Evolutionary conservation across 2,329 filamentous ascomycete species (phyloP).

Genomic region (Neurospora sp.): DNA sequence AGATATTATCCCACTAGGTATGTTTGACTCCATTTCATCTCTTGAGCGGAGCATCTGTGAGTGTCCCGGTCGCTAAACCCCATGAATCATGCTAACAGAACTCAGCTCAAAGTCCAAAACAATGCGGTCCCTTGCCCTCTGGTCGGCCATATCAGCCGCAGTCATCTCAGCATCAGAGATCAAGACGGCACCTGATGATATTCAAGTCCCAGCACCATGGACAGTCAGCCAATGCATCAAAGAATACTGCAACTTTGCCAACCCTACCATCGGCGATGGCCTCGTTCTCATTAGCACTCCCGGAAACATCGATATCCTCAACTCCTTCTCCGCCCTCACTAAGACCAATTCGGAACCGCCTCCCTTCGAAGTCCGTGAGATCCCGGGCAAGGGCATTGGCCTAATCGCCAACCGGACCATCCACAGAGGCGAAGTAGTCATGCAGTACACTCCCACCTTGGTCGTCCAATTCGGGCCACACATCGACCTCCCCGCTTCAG

Average conservation of each 20-base stretch:
- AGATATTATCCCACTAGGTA: not conserved
- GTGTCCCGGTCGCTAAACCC: not conserved
- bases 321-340: not conserved
- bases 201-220: slow-evolving; percentile 6
- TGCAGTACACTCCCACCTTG: slow-evolving; percentile 23
- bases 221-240: slow-evolving; percentile 13
- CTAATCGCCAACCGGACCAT: slow-evolving; percentile 27
- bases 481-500: not conserved
- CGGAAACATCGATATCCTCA: slow-evolving; percentile 6
- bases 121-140: not conserved
- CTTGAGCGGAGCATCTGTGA: not conserved
- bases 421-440: slow-evolving; percentile 25
- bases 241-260: slow-evolving; percentile 15
- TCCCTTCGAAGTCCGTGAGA: slow-evolving; percentile 20
- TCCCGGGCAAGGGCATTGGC: slow-evolving; percentile 27
- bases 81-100: not conserved
- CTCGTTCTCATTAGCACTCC: slow-evolving; percentile 13
- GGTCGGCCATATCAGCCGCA: not conserved
- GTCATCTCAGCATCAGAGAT: not conserved
- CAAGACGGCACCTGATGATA: not conserved
- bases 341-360: slow-evolving; percentile 7
- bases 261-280: slow-evolving; percentile 12
- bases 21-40: not conserved
- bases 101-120: not conserved
- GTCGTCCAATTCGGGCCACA: slow-evolving; percentile 19